Base-by-base conservation (phyloP, 2,329 filamentous ascomycete genomes). In the Leptoxyphium fumago region DNA sequence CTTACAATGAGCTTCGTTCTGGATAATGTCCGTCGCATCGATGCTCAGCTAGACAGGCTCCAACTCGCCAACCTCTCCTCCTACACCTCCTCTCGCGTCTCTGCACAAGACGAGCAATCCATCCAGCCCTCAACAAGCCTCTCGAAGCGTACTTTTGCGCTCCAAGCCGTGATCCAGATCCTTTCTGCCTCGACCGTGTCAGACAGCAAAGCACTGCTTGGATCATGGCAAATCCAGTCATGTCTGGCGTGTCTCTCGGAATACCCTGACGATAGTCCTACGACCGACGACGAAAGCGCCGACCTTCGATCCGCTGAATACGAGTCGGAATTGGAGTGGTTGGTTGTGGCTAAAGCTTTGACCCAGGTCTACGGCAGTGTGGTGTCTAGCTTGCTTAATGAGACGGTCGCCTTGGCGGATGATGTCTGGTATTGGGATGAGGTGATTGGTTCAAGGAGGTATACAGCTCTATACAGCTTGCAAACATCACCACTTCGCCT, bases 391-490 rank as follows among this genome's bases (percentile, higher is more conserved):
- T 72, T 96, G 2, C 65, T 95, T 10, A 82, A 89, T 44, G 82
- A 91, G 54, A 93, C 87, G 10, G 78, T 89, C 10, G 81, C 82
- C 0, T 64, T 98, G 14, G 84, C 79, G 54, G 80, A 94, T 51
- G 87, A 94, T 53, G 80, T 94, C 18, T 88, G 82, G 78, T 96
- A 96, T 61, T 98, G 91, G 91, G 85, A 94, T 57, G 83, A 91
- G 52, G 75, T 95, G 2, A 66, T 94, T 28, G 76, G 77, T 9
- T 93, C 85, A 1, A 81, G 85, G 52, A 73, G 77, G 41, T 84
- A 82, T 56, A 88, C 84, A 50, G 81, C 78, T 29, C 61, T 95
- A 2, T 95, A 95, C 63, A 82, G 84, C 11, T 65, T 93, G 8
- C 91, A 98, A 62, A 94, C 81, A 0, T 85, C 82, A 1, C 91